Evolutionary conservation across 1,284 basidiomycete species (phyloP), one percentile per base, ranked within the genome.

Genomic region (Rhodofomes roseus): DNA sequence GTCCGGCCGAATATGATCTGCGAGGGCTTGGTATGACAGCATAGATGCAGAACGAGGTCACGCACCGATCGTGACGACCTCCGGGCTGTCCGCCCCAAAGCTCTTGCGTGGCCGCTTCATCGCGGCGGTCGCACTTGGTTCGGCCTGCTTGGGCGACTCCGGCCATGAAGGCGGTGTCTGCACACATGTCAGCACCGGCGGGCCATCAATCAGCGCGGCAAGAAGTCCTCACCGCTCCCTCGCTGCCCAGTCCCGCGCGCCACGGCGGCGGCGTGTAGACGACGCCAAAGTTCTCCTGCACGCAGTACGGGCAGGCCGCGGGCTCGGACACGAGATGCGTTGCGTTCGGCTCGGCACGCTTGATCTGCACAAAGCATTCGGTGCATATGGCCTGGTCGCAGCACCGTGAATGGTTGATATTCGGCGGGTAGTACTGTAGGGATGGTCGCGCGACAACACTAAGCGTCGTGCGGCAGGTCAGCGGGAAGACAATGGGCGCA

Each of bases 291-390:
- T 98, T 94, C 50, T 95, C 88, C 74, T 97, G 95, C 48, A 98
- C 93, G 70, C 96, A 99, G 73, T 94, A 99, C 2, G 96, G 96
- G 73, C 96, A 99, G 6, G 93, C 90, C 4, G 96, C 94, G 0
- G 96, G 92, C 69, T 98, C 96, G 16, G 93, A 95, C 34, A 92
- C 92, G 54, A 96, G 79, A 74, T 97, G 95, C 0, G 94, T 96
- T 4, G 93, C 81, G 0, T 93, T 96, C 4, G 96, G 95, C 68
- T 99, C 97, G 54, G 84, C 86, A 57, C 96, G 90, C 78, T 98
- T 98, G 78, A 99, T 98, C 77, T 98, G 96, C 18, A 98, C 95
- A 71, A 99, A 99, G 73, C 96, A 99, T 76, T 99, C 96, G 36
- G 96, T 98, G 74, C 96, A 99, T 68, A 99, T 96, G 31, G 93